A percentile compares a stretch with the other conserved stretches of the same genome.
phyloP scores from a whole-genome alignment of 2,329 filamentous ascomycete genomes.

The Coniochaeta sp. region DNA sequence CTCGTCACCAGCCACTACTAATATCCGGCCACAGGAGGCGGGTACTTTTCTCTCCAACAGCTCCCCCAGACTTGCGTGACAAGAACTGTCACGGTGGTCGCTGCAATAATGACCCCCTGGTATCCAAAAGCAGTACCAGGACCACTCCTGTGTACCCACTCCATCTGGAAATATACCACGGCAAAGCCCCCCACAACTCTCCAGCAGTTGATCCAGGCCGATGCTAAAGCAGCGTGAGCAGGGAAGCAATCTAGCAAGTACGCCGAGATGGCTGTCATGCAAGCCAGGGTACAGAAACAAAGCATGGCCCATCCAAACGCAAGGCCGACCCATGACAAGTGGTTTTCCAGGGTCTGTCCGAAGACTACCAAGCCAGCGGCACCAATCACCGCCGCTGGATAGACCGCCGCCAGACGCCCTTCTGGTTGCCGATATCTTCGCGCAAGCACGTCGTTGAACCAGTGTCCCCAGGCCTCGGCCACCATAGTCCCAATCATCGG shows the following conservation, averaged over 20 bases:
- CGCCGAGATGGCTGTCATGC: conserved; percentile 37
- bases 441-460: conserved; percentile 34
- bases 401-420: conserved; percentile 30
- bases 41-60: conserved; percentile 7
- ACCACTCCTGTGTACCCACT: conserved; percentile 24
- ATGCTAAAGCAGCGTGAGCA: conserved; percentile 36
- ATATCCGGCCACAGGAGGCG: neutral
- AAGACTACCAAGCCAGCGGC: conserved; percentile 31
- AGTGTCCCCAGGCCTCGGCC: conserved; percentile 36
- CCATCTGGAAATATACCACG: conserved; percentile 38
- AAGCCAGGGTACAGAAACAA: conserved; percentile 35
- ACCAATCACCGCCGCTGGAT: conserved; percentile 31
- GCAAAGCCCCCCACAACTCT: conserved; percentile 36
- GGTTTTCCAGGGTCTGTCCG: conserved; percentile 30
- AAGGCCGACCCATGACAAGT: conserved; percentile 34
- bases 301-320: conserved; percentile 36
- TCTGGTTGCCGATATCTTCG: conserved; percentile 31
- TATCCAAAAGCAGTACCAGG: conserved; percentile 6
- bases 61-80: conserved; percentile 6
- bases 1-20: neutral
- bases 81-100: neutral
- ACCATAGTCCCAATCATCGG: conserved; percentile 35
- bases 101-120: conserved; percentile 8
- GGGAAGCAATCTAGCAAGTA: conserved; percentile 44
- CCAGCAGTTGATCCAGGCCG: conserved; percentile 30